Conservation (phyloP, 257 asterid genomes). For the Solanum phureja region DNA sequence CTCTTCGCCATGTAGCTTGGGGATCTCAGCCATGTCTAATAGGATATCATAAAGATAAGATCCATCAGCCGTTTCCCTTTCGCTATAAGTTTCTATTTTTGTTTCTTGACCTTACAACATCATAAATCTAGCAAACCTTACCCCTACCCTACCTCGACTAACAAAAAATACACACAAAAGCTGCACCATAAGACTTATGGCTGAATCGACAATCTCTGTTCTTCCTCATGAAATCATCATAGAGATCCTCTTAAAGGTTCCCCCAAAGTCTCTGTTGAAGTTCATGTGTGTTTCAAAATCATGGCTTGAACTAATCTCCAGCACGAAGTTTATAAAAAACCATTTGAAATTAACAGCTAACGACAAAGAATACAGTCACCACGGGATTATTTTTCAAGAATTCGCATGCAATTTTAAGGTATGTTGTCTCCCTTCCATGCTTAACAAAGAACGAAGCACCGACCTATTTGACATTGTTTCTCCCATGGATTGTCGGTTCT, state of each 20-base stretch:
- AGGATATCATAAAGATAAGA: background rate
- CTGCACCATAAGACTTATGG: background rate
- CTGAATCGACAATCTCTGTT: background rate
- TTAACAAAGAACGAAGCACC: background rate
- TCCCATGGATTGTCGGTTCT: background rate
- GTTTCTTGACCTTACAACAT: background rate
- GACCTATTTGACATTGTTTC: background rate
- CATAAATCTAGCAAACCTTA: background rate
- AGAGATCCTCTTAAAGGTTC: background rate
- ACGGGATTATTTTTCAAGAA: background rate
- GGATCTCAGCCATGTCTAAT: background rate
- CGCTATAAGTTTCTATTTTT: background rate
- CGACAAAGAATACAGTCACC: background rate
- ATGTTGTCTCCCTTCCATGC: background rate
- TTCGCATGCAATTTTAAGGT: background rate
- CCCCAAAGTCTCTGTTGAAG: background rate
- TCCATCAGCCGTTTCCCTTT: background rate
- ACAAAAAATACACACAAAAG: background rate
- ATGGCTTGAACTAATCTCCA: background rate
- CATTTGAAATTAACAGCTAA: background rate
- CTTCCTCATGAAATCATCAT: background rate
- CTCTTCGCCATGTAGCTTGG: background rate
- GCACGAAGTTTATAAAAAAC: background rate
- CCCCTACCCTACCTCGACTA: background rate
- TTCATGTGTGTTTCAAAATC: background rate